Evolutionary conservation across 192 early-diverging fungal genomes (phyloP).

Genomic region (Entomortierella lignicola): DNA sequence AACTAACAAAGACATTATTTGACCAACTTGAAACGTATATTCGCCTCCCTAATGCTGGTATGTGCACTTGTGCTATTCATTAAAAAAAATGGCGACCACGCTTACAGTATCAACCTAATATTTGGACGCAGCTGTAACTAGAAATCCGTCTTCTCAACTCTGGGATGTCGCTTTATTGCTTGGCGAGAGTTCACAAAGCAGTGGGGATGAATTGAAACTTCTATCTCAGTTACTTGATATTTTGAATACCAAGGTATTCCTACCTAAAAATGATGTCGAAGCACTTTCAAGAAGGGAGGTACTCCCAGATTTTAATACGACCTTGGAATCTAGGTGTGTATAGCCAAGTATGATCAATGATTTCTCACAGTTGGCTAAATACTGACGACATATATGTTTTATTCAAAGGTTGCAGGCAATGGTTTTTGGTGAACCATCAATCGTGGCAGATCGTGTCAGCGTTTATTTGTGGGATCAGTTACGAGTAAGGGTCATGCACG

Average conservation of each 20-base stretch:
- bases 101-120: too few species aligned
- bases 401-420: conserved; percentile 2
- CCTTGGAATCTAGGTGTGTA: conserved; percentile 7
- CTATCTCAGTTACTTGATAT: background rate
- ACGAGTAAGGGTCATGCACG: background rate
- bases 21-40: conserved; percentile 6
- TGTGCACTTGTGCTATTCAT: too few species aligned
- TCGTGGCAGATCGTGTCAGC: conserved; percentile 16
- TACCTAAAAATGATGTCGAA: background rate
- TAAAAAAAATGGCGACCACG: too few species aligned
- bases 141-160: conserved; percentile 23
- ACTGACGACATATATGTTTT: background rate
- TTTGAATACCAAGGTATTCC: background rate
- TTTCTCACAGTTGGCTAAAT: background rate
- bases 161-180: conserved; percentile 30
- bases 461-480: conserved; percentile 24
- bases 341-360: background rate
- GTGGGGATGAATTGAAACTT: background rate
- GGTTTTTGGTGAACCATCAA: conserved; percentile 7
- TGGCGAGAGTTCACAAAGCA: background rate
- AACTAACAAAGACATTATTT: background rate
- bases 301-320: background rate
- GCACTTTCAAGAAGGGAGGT: conserved; percentile 2
- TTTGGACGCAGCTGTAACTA: conserved; percentile 2
- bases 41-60: conserved; percentile 32